Evolutionary conservation across 805 yeast species (phyloP).

Genomic region (Suhomyces sp.): DNA sequence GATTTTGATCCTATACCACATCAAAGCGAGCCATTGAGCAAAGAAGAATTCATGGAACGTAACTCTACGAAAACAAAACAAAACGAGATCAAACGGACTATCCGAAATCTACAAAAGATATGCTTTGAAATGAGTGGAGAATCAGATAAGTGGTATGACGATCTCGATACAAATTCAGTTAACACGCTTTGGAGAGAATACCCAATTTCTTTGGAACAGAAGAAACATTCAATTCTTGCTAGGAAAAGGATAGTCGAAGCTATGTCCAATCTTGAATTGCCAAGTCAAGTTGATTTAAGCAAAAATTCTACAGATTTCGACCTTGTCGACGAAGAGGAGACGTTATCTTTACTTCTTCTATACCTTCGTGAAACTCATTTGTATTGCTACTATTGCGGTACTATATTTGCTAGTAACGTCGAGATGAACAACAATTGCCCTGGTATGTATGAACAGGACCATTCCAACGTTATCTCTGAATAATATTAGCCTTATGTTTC

Average conservation of each 20-base stretch:
- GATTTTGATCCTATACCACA: too few relatives aligned
- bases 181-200: slow-evolving; percentile 45
- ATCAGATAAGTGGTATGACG: slow-evolving; percentile 20
- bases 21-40: too few relatives aligned
- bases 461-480: too few relatives aligned
- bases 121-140: slow-evolving; percentile 46
- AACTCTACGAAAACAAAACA: slow-evolving; percentile 16
- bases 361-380: slow-evolving; percentile 39
- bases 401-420: slow-evolving; percentile 28
- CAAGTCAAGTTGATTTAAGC: background rate
- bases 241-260: slow-evolving; percentile 29
- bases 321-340: slow-evolving; percentile 18
- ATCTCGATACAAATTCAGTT: slow-evolving; percentile 25
- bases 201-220: slow-evolving; percentile 10
- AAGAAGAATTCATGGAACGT: slow-evolving; percentile 14
- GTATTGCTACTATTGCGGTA: slow-evolving; percentile 56
- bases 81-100: slow-evolving; percentile 11
- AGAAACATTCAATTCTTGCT: background rate
- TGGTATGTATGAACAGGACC: slow-evolving; percentile 47
- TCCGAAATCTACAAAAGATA: slow-evolving; percentile 34
- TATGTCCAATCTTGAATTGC: too few relatives aligned
- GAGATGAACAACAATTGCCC: slow-evolving; percentile 50
- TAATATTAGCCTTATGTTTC: background rate
- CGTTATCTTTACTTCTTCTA: slow-evolving; percentile 30
- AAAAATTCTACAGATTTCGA: background rate